Base-by-base conservation (phyloP, 164 flowering plant species). In the Sextonia rubra region DNA sequence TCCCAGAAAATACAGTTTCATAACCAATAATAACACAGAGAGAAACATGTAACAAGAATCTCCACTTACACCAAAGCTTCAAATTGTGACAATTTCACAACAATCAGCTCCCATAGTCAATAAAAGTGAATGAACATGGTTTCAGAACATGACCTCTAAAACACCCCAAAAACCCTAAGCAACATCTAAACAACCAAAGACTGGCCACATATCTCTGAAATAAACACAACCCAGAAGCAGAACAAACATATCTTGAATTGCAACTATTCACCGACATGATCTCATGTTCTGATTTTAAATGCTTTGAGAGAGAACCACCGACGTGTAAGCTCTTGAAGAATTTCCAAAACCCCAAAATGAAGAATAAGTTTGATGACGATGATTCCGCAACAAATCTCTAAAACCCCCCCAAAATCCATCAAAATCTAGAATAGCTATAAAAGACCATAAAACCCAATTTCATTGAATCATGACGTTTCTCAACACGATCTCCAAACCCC, bases 361-460 rank as follows among this genome's bases (percentile, higher is more conserved):
- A 52, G 58, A 52, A 52, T 52, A 4, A 4, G 58, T 17, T 4
- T 52, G 58, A 20, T 52, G 1, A 52, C 20, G 14, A 52, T 12
- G 44, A 64, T 27, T 63, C 29, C 52, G 63, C 49, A 0, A 29
- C 48, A 64, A 22, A 69, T 62, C 69, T 62, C 26, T 52, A 23
- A 52, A 74, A 47, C 68, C 20, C 68, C 20, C 44, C 69, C 55
- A 64, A 52, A 64, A 49, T 60, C 69, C 69, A 55, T 44, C 8
- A 12, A 68, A 73, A 48, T 25, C 69, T 64, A 23, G 30, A 0
- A 11, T 23, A 69, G 26, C 60, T 60, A 49, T 12, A 62, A 9
- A 52, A 74, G 27, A 27, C 24, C n/a, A 52, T 52, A 17, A 52
- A 61, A 12, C 64, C 26, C 27, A 61, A 61, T 22, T 7, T 23